Evolutionary conservation across 257 asterid genomes (phyloP), one percentile per base, ranked within the genome.

Genomic region (Henckelia pumila): DNA sequence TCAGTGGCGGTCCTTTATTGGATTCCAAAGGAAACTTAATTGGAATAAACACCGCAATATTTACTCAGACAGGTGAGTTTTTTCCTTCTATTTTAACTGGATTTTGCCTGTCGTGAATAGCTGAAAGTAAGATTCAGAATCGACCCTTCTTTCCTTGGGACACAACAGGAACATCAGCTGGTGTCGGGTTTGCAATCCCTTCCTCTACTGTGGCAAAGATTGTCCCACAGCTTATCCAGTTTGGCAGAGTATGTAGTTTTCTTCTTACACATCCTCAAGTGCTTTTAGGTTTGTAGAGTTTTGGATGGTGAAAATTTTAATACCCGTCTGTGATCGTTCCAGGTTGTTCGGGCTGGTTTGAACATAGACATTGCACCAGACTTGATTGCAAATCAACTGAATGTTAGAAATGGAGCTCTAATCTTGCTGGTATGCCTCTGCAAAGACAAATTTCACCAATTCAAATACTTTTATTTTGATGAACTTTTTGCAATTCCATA

Each of bases 21-120:
- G 90, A 93, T 77, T 93, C 97, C 14, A 88, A 86, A 69, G 98
- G 98, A 68, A 83, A 82, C 70, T 79, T 93, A 69, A 86, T 93
- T 50, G 98, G 98, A 77, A 90, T 93, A 67, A 93, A 93, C 85
- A 88, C 98, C 8, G 98, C 98, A 59, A 93, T 93, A 78, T 93
- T 88, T 74, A 93, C 98, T 33, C 98, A 85, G 79, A 86, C 98
- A 56, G 98, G 98, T 86, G 73, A 61, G 35, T 28, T 29, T 33
- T 68, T 37, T 59, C 28, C 26, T 49, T 6, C 67, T 66, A 28
- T 30, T 4, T 79, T n/a, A 28, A 35, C 53, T 30, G 61, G n/a
- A 5, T 19, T 44, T 22, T 7, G 25, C 75, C 35, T 79, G 32
- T 25, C 37, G 25, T 22, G 20, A 64, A 57, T 30, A 33, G 53